A percentile compares a stretch with the other conserved stretches of the same genome.
These are phyloP conservation scores for Nigrospora sphaerica DNA, from an alignment of 2,329 filamentous ascomycete genomes.

Conservation along the genomic window DNA sequence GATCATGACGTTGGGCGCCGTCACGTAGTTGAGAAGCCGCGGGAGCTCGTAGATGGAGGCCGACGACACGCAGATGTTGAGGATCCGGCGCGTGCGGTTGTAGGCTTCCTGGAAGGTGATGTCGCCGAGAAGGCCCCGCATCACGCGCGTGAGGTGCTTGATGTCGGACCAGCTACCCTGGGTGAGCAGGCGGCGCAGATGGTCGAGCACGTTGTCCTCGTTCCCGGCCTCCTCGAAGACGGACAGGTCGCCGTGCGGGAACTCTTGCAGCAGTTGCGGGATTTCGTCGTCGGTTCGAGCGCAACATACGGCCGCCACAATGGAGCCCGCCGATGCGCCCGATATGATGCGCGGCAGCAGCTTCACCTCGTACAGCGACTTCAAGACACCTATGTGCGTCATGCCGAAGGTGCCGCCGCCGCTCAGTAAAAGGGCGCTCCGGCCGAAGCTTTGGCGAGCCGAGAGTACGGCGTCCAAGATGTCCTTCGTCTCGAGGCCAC, in stretches of 20 bases:
- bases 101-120: slow-evolving; percentile 95
- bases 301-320: slow-evolving; percentile 76
- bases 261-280: slow-evolving; percentile 58
- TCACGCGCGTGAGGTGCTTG: slow-evolving; percentile 69
- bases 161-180: slow-evolving; percentile 82
- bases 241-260: slow-evolving; percentile 71
- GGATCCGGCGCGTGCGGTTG: slow-evolving; percentile 83
- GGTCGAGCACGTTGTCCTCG: slow-evolving; percentile 57
- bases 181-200: slow-evolving; percentile 68
- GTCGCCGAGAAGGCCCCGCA: slow-evolving; percentile 74
- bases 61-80: slow-evolving; percentile 91
- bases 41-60: slow-evolving; percentile 83
- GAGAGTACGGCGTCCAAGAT: slow-evolving; percentile 63
- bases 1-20: slow-evolving; percentile 88
- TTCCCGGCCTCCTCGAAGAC: slow-evolving; percentile 64
- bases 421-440: slow-evolving; percentile 74
- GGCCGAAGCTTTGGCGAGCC: slow-evolving; percentile 74
- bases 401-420: slow-evolving; percentile 88
- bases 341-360: slow-evolving; percentile 82
- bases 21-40: slow-evolving; percentile 83
- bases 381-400: slow-evolving; percentile 84
- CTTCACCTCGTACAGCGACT: slow-evolving; percentile 66
- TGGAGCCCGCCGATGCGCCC: slow-evolving; percentile 80
- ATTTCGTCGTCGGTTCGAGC: slow-evolving; percentile 73
- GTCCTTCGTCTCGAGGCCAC: slow-evolving; percentile 50